These are phyloP conservation scores for Fusarium sp. DNA, from an alignment of 2,329 filamentous ascomycete species.

Conservation along the genomic window DNA sequence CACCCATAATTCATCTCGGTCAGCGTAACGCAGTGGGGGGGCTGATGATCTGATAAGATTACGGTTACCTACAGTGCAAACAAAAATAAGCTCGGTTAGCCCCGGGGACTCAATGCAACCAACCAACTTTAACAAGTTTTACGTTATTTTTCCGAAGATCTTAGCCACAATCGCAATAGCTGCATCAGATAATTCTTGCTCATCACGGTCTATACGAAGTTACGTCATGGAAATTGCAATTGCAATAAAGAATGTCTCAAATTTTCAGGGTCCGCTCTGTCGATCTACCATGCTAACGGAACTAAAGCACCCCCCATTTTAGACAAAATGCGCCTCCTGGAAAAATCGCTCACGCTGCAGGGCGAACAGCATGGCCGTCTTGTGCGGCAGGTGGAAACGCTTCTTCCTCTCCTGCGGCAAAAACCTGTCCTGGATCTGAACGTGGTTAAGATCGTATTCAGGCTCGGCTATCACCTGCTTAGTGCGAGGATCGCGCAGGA, in stretches of 20 bases:
- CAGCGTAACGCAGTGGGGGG: not conserved
- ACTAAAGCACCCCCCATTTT: not conserved
- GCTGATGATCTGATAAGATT: constrained; percentile 25
- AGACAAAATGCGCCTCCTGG: constrained; percentile 40
- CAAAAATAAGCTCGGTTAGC: not conserved
- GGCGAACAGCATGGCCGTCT: constrained; percentile 42
- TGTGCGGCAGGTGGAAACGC: constrained; percentile 43
- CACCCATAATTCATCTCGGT: constrained; percentile 3
- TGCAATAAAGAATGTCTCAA: not conserved
- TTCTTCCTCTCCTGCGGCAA: constrained; percentile 44
- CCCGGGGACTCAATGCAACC: not conserved
- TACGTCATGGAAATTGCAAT: constrained; percentile 2
- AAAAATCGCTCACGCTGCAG: constrained; percentile 44
- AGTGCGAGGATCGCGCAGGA: constrained; percentile 43
- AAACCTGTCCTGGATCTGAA: constrained; percentile 40
- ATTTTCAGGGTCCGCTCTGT: not conserved
- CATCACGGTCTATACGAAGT: not conserved
- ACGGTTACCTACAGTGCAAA: not conserved
- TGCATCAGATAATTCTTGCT: not conserved
- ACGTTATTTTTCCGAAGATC: constrained; percentile 9
- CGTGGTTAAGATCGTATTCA: constrained; percentile 33
- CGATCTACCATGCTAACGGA: not conserved
- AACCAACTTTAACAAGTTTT: not conserved
- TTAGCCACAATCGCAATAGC: not conserved
- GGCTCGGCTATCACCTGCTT: constrained; percentile 42